phyloP scores from a whole-genome alignment of 202 grass and related monocot species.

The Bolboschoenoplectus hybrid region DNA sequence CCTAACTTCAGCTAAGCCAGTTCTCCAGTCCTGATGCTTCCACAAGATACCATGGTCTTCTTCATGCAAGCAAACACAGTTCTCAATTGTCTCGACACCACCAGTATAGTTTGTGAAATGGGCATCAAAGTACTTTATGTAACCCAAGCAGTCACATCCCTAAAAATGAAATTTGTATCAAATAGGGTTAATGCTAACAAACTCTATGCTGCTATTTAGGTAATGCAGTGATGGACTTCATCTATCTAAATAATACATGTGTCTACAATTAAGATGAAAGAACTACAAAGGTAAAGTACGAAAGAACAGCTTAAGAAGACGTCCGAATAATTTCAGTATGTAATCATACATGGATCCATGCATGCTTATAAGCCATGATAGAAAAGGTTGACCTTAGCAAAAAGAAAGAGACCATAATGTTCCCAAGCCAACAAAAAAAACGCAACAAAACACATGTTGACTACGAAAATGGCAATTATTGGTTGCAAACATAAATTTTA shows the following conservation, averaged over 20 bases:
- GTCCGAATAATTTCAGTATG: background rate
- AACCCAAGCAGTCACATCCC: constrained; percentile 98
- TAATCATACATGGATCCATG: background rate
- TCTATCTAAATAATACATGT: background rate
- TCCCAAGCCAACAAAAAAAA: background rate
- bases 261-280: background rate
- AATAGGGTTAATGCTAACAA: background rate
- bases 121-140: constrained; percentile 98
- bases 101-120: constrained; percentile 99
- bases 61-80: constrained; percentile 98
- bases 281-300: constrained; percentile 37
- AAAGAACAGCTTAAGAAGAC: background rate
- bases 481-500: constrained; percentile 4
- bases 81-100: constrained; percentile 96
- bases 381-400: background rate
- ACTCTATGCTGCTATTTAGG: background rate
- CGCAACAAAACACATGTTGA: constrained; percentile 3
- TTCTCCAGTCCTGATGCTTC: constrained; percentile 99
- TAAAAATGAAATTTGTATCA: constrained; percentile 38
- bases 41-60: constrained; percentile 98
- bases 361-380: background rate
- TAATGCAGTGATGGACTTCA: background rate
- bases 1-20: constrained; percentile 96
- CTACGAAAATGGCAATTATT: background rate
- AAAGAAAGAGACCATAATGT: background rate